Evolutionary conservation across 2,329 filamentous ascomycete genomes (phyloP).

Genomic region (Myriangium duriaei): DNA sequence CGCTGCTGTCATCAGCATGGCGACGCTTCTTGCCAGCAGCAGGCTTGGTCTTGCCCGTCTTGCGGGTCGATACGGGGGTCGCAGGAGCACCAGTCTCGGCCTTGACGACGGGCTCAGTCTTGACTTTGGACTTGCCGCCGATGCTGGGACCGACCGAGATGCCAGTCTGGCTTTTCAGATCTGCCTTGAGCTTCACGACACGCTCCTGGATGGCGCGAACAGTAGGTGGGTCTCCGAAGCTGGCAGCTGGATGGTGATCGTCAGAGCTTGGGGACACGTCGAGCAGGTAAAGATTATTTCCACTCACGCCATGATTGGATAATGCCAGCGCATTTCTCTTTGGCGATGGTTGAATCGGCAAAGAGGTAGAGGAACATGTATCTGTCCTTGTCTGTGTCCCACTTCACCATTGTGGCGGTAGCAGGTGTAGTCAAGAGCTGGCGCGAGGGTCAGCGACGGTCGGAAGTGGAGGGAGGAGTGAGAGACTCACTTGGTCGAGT

Average conservation of each 20-base stretch:
- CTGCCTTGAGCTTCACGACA: conserved; percentile 11
- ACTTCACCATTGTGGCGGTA: conserved; percentile 12
- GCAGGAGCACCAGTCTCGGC: background rate
- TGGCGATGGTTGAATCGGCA: conserved; percentile 8
- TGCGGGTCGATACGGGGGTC: background rate
- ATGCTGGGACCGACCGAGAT: background rate
- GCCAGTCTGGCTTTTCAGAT: background rate
- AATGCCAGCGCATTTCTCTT: conserved; percentile 4
- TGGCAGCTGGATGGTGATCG: conserved; percentile 2
- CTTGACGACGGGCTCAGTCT: background rate
- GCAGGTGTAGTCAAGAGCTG: background rate
- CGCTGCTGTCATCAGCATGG: background rate
- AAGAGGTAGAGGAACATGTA: conserved; percentile 10
- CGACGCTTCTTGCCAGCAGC: background rate
- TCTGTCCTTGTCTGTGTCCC: conserved; percentile 10
- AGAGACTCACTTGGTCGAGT: no score
- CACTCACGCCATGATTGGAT: conserved; percentile 12
- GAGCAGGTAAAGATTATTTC: no score
- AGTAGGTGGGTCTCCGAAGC: conserved; percentile 10
- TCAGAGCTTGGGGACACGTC: no score
- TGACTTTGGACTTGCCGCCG: conserved; percentile 1
- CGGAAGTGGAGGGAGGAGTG: background rate
- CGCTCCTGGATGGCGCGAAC: conserved; percentile 12
- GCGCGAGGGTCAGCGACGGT: no score
- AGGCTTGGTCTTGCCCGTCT: background rate